Evolutionary conservation across 306 rosid genomes (phyloP).

Genomic region (Cucurbita maxima): DNA sequence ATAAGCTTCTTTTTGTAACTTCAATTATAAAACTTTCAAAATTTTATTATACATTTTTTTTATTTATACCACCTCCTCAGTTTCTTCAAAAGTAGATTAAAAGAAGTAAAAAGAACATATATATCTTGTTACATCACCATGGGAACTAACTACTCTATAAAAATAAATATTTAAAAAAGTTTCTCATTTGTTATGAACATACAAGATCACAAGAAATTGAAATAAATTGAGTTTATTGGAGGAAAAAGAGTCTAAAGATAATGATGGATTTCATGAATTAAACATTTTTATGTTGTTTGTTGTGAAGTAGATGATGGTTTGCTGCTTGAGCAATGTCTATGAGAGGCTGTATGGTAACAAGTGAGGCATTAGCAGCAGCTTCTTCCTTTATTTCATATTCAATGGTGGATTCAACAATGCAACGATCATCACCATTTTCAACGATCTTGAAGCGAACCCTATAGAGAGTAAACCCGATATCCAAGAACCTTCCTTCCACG

Average conservation of each 20-base stretch:
- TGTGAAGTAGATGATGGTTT: background rate
- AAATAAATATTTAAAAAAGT: too few relatives aligned
- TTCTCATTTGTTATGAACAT: too few relatives aligned
- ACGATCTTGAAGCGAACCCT: slow-evolving; percentile 28
- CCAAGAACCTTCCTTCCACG: slow-evolving; percentile 50
- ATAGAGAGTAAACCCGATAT: slow-evolving; percentile 35
- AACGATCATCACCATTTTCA: slow-evolving; percentile 24
- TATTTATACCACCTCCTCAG: too few relatives aligned
- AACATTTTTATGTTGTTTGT: background rate
- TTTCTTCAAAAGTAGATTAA: too few relatives aligned
- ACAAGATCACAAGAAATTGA: too few relatives aligned
- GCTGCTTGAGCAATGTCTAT: background rate
- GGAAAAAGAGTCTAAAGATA: background rate
- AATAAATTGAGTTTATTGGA: too few relatives aligned
- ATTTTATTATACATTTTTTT: too few relatives aligned
- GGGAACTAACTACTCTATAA: too few relatives aligned
- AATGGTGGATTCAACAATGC: slow-evolving; percentile 27
- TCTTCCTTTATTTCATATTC: slow-evolving; percentile 52
- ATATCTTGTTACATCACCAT: too few relatives aligned
- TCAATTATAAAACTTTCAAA: too few relatives aligned
- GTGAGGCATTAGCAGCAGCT: slow-evolving; percentile 29
- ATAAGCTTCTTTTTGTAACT: slow-evolving; percentile 38
- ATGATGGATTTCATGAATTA: background rate
- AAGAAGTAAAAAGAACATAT: too few relatives aligned
- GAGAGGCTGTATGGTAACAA: slow-evolving; percentile 23